Evolutionary conservation across 495 filamentous ascomycete genomes (phyloP), one percentile per base, ranked within the genome.

Genomic region (Pseudomonodictys pantanalensis): DNA sequence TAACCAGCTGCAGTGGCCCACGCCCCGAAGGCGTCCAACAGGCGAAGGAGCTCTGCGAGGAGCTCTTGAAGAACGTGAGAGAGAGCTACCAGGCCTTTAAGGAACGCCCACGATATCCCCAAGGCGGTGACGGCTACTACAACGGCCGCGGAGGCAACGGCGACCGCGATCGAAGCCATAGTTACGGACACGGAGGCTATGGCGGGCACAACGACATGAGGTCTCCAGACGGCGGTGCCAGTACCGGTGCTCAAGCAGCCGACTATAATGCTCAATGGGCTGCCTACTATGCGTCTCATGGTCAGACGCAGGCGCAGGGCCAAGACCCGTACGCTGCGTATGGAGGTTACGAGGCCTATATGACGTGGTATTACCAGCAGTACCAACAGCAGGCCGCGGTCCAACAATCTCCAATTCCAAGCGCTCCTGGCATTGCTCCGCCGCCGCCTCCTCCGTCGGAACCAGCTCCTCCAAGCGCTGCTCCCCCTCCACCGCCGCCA

Each of bases 291-390:
- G 3, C 4, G 15, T 18, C 15, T 12, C 38, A 3, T 5, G 18
- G 23, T 11, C 30, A 56, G 17, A 29, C 25, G 48, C 58, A 35
- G 77, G 81, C 33, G 74, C 76, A 56, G n/a, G n/a, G n/a, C n/a
- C n/a, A n/a, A n/a, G 93, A 98, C 63, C 92, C 92, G 0, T 98
- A 97, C 70, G 91, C 90, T 3, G 86, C 88, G 25, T 97, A 95
- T 60, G 93, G 93, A 55, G 93, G 93, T 22, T 77, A 72, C 49
- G 79, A 83, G 62, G 84, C 82, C 38, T 92, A 95, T 56, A 77
- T 89, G 47, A 75, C 76, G 32, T 77, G 79, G 67, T 85, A 83
- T 63, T 83, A 87, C 53, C 71, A 77, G 66, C 90, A 91, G 68
- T 87, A 90, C 54, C 83, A 86, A 57, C 80, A 41, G 12, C 38